Percentiles rank a stretch among this genome's conserved stretches.
These are phyloP conservation scores for Ascochyta lentis DNA, from an alignment of 2,329 filamentous ascomycete genomes.

Conservation along the genomic window DNA sequence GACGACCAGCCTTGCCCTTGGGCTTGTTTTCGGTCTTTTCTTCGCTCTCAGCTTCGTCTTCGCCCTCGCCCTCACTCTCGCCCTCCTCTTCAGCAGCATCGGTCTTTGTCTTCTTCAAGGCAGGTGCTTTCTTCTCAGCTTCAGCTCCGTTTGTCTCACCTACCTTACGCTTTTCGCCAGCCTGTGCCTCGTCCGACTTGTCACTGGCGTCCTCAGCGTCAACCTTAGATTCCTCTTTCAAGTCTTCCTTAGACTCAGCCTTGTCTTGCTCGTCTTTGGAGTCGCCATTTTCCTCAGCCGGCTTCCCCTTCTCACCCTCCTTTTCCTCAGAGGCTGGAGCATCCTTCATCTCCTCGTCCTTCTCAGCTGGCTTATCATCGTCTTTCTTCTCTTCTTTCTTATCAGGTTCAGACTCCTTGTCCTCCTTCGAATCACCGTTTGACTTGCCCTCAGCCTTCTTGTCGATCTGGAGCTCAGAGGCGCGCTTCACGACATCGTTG, in stretches of 20 bases:
- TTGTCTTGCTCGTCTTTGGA: slow-evolving; percentile 35
- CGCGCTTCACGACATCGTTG: slow-evolving; percentile 70
- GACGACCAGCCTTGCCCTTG: slow-evolving; percentile 49
- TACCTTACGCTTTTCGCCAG: slow-evolving; percentile 46
- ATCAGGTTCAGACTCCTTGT: slow-evolving; percentile 36
- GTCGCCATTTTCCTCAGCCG: slow-evolving; percentile 41
- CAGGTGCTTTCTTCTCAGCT: slow-evolving; percentile 35
- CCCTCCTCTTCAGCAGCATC: slow-evolving; percentile 29
- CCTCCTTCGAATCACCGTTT: slow-evolving; percentile 44
- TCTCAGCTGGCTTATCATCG: slow-evolving; percentile 34
- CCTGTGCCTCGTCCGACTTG: slow-evolving; percentile 36
- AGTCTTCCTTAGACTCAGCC: slow-evolving; percentile 26
- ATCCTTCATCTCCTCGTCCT: slow-evolving; percentile 47
- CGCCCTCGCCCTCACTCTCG: slow-evolving; percentile 39
- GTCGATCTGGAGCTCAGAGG: slow-evolving; percentile 66
- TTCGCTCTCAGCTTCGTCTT: slow-evolving; percentile 34
- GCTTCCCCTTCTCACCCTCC: slow-evolving; percentile 37
- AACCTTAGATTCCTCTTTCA: slow-evolving; percentile 23
- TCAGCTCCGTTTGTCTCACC: slow-evolving; percentile 27
- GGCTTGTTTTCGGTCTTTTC: slow-evolving; percentile 41
- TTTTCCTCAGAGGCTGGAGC: slow-evolving; percentile 31
- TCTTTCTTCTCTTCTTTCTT: slow-evolving; percentile 42
- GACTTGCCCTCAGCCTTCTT: slow-evolving; percentile 48
- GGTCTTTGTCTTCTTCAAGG: slow-evolving; percentile 34
- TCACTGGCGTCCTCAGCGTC: slow-evolving; percentile 14